Percentiles rank a stretch among this genome's conserved stretches.
These are phyloP conservation scores for Cercospora brassicicola DNA, from an alignment of 2,329 filamentous ascomycete species.

Conservation along the genomic window DNA sequence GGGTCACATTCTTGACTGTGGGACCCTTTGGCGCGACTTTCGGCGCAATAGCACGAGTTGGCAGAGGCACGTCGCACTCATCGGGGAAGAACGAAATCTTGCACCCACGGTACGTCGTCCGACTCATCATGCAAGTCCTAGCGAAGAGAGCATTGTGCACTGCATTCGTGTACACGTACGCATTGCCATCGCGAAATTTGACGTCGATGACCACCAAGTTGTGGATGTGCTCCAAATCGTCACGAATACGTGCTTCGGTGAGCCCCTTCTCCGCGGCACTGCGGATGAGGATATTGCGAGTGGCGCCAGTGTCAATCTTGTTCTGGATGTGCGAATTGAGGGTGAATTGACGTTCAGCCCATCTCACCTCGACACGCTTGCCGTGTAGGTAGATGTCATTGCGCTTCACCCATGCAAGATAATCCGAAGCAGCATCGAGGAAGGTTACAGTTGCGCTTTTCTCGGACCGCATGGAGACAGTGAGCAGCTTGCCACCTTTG, in stretches of 20 bases:
- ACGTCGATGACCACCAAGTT: constrained; percentile 71
- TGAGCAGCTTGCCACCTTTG: constrained; percentile 69
- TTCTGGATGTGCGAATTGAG: constrained; percentile 63
- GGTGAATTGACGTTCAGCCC: constrained; percentile 70
- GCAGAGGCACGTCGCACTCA: constrained; percentile 66
- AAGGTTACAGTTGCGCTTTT: constrained; percentile 69
- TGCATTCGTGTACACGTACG: constrained; percentile 73
- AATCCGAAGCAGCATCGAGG: constrained; percentile 62
- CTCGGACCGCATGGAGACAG: constrained; percentile 65
- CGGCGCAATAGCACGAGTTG: constrained; percentile 32
- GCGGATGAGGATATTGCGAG: constrained; percentile 71
- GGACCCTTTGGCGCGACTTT: constrained; percentile 34
- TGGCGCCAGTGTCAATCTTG: constrained; percentile 66
- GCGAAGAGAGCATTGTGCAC: constrained; percentile 74
- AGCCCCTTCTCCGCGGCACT: constrained; percentile 53
- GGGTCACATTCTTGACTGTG: constrained; percentile 43
- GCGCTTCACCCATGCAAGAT: constrained; percentile 63
- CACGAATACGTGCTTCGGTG: constrained; percentile 64
- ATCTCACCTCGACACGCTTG: constrained; percentile 67
- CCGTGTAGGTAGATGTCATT: constrained; percentile 68
- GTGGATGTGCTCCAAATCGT: constrained; percentile 80
- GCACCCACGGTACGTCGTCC: constrained; percentile 66
- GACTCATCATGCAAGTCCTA: constrained; percentile 71
- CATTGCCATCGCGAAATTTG: constrained; percentile 58
- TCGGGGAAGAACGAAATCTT: constrained; percentile 71